Evolutionary conservation across 2,329 filamentous ascomycete species (phyloP), one percentile per base, ranked within the genome.

Genomic region (Fusarium solani-melongenae): DNA sequence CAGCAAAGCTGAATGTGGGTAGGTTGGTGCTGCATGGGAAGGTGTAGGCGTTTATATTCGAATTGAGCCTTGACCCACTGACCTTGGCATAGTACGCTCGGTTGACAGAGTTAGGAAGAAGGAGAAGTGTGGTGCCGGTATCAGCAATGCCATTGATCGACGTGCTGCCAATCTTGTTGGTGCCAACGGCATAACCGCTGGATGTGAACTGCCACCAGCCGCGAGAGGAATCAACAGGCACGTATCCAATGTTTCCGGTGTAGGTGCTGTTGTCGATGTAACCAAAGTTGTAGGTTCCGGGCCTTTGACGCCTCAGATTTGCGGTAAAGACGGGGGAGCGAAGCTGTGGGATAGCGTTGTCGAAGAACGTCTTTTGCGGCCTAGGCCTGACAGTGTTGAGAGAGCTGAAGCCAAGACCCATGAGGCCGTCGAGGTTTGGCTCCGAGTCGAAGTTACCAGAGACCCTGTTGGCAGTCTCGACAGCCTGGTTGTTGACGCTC

Each of bases 231-330:
- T 93, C 88, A 70, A 94, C 86, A 11, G 87, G 84, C 22, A 91
- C 85, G 79, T 91, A 94, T 24, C 86, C 82, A 76, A 95, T 87
- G 5, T 86, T 76, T 36, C 92, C 93, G 2, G 81, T 85, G 80
- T 92, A 93, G 76, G 93, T 90, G 64, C 83, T 83, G 2, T 77
- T 79, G 79, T 95, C 92, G 76, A 95, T 91, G 75, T 82, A 87
- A 69, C 93, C 93, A 77, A 95, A 95, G 78, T 94, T 91, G 83
- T 94, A 95, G 33, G 88, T 87, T 53, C 93, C 93, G 3, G 80
- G 72, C 14, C 76, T 70, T 39, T 77, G 85, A 72, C 88, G 86
- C 77, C 89, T 89, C 51, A 96, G 85, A 69, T 92, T 88, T 27
- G 91, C 92, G 0, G 92, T 93, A 82, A 95, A 93, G 44, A 95